Conservation (phyloP, 768 basidiomycete species). For the Pulveroboletus frians region DNA sequence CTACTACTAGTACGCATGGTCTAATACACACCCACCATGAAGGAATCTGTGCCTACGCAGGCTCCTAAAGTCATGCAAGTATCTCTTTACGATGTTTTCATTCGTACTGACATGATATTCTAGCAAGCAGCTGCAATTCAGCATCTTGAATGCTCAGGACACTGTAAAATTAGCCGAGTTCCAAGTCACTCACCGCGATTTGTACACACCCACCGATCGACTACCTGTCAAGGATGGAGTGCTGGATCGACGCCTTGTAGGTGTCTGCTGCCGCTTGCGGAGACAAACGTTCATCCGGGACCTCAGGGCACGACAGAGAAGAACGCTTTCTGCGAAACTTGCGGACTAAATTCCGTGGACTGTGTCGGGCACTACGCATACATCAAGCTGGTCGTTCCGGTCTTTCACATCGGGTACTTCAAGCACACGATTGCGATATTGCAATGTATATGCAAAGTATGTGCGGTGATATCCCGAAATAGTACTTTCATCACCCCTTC, state of each 20-base stretch:
- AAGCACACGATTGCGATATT: slow-evolving; percentile 90
- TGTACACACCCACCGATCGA: slow-evolving; percentile 82
- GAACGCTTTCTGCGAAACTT: slow-evolving; percentile 88
- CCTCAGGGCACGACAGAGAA: slow-evolving; percentile 91
- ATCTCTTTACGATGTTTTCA: background rate
- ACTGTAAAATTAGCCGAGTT: slow-evolving; percentile 95
- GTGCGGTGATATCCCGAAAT: background rate
- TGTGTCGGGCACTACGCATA: slow-evolving; percentile 99
- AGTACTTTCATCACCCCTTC: slow-evolving; percentile 1
- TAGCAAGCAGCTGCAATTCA: slow-evolving; percentile 96
- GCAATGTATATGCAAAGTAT: slow-evolving; percentile 95
- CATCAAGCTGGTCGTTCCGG: slow-evolving; percentile 93
- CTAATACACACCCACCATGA: slow-evolving; percentile 39
- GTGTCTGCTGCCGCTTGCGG: slow-evolving; percentile 20
- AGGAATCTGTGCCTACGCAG: slow-evolving; percentile 75
- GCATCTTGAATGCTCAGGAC: slow-evolving; percentile 88
- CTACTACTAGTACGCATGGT: background rate
- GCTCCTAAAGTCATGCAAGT: slow-evolving; percentile 80
- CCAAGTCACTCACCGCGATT: slow-evolving; percentile 87
- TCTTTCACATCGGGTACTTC: slow-evolving; percentile 98
- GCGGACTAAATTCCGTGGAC: slow-evolving; percentile 84
- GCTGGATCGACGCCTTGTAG: slow-evolving; percentile 82
- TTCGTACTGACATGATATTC: slow-evolving; percentile 5
- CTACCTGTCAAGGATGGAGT: slow-evolving; percentile 89
- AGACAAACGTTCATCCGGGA: background rate